phyloP scores from a whole-genome alignment of 2,329 filamentous ascomycete species.

The Hymenoscyphus repandus region DNA sequence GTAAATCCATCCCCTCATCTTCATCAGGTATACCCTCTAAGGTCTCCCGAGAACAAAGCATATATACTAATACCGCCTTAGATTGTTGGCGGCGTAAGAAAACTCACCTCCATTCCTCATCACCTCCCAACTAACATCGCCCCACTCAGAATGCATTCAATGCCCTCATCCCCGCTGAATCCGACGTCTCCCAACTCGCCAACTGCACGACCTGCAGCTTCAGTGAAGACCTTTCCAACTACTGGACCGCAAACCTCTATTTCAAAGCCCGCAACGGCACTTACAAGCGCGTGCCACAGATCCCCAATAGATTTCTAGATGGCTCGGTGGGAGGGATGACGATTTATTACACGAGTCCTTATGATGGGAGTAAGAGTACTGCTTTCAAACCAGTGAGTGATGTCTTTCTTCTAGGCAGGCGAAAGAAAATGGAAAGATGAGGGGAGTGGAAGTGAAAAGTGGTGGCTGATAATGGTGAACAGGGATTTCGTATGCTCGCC shows the following conservation, averaged over 20 bases:
- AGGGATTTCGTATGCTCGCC: slow-evolving; percentile 11
- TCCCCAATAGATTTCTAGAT: slow-evolving; percentile 32
- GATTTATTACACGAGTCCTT: slow-evolving; percentile 33
- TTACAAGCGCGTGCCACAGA: slow-evolving; percentile 26
- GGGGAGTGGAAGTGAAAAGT: neutral
- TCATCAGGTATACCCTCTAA: slow-evolving; percentile 7
- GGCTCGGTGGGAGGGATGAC: slow-evolving; percentile 33
- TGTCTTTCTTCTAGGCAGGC: neutral
- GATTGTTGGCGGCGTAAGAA: slow-evolving; percentile 10
- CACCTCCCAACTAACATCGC: too few species aligned
- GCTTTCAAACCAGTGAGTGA: slow-evolving; percentile 32
- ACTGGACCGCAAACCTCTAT: slow-evolving; percentile 29
- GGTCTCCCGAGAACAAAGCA: neutral
- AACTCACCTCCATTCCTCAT: too few species aligned
- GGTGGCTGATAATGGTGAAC: neutral
- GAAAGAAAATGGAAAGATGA: too few species aligned
- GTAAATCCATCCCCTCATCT: slow-evolving; percentile 12
- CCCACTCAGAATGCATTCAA: slow-evolving; percentile 34
- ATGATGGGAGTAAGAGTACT: slow-evolving; percentile 33
- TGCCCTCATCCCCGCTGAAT: slow-evolving; percentile 26
- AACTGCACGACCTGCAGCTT: slow-evolving; percentile 29
- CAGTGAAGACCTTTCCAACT: slow-evolving; percentile 22
- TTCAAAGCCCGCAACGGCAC: slow-evolving; percentile 25
- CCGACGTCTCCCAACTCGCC: slow-evolving; percentile 23
- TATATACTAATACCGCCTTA: neutral